phyloP scores from a whole-genome alignment of 768 basidiomycete species.

The Xerocomellus chrysenteron region DNA sequence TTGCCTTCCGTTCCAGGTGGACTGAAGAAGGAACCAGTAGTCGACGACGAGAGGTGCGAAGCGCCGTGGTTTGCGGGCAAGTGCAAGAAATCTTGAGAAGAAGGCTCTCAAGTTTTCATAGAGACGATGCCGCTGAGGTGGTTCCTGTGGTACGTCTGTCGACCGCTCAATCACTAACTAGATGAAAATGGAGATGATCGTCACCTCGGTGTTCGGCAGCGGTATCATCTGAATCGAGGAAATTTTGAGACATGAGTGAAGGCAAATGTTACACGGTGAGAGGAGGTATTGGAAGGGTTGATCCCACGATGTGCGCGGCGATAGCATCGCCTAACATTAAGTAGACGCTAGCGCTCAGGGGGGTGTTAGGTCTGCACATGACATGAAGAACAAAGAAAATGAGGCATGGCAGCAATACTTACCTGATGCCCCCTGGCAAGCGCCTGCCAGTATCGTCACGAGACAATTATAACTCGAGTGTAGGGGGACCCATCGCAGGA shows the following conservation, averaged over 20 bases:
- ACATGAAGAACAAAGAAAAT: too few relatives aligned
- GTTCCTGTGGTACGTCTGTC: neutral
- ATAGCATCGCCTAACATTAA: too few relatives aligned
- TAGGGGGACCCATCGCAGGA: too few relatives aligned
- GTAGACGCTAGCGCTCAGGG: too few relatives aligned
- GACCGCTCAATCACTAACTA: neutral
- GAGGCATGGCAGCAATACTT: too few relatives aligned
- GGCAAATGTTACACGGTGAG: neutral
- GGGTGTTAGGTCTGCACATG: too few relatives aligned
- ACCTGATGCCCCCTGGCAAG: too few relatives aligned
- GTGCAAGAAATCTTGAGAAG: neutral
- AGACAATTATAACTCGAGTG: too few relatives aligned
- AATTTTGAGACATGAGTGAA: neutral
- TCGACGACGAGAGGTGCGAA: neutral
- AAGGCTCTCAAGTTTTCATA: neutral
- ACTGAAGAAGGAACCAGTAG: neutral
- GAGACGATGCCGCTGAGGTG: neutral
- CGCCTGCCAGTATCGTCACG: too few relatives aligned
- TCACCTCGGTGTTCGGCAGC: neutral
- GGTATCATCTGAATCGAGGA: neutral
- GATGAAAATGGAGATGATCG: neutral
- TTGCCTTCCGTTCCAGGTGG: neutral
- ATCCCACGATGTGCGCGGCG: too few relatives aligned
- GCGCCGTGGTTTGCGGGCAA: neutral
- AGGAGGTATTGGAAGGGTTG: too few relatives aligned